Evolutionary conservation across 179 eudicot genomes (phyloP).

Genomic region (Silene noctiflora): DNA sequence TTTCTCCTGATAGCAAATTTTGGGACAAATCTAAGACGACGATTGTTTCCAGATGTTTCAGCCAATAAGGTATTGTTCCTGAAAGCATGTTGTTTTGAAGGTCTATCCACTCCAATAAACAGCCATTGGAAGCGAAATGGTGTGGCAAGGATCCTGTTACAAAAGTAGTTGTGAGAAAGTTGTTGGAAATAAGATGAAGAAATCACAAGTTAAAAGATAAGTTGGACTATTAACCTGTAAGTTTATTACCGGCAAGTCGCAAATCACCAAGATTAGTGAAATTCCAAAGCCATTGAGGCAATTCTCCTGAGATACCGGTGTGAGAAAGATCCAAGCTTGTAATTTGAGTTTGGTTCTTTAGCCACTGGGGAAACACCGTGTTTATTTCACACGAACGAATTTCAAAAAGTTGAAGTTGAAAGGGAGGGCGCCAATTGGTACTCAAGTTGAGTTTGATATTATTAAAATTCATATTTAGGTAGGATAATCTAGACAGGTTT

Average conservation of each 20-base stretch:
- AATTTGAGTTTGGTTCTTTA: constrained; percentile 6
- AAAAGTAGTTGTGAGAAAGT: neutral
- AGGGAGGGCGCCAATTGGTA: neutral
- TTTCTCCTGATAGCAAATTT: neutral
- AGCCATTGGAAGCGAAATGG: neutral
- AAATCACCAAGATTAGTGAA: neutral
- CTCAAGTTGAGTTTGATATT: neutral
- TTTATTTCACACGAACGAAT: neutral
- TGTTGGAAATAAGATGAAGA: neutral
- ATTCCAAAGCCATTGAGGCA: neutral
- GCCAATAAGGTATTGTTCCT: constrained; percentile 8
- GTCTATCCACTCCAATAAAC: neutral
- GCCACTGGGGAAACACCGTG: neutral
- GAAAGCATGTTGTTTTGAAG: constrained; percentile 1
- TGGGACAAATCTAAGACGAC: neutral
- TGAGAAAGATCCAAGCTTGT: constrained; percentile 4
- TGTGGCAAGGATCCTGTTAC: neutral
- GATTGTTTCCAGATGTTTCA: neutral
- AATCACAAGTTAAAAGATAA: neutral
- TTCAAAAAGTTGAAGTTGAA: neutral
- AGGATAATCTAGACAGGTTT: neutral
- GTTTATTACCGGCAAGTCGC: neutral
- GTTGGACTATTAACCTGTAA: neutral
- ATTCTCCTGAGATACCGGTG: constrained; percentile 4
- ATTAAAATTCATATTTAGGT: neutral